phyloP scores from a whole-genome alignment of 73 alveolate genomes.

The Symbiodinium natans region DNA sequence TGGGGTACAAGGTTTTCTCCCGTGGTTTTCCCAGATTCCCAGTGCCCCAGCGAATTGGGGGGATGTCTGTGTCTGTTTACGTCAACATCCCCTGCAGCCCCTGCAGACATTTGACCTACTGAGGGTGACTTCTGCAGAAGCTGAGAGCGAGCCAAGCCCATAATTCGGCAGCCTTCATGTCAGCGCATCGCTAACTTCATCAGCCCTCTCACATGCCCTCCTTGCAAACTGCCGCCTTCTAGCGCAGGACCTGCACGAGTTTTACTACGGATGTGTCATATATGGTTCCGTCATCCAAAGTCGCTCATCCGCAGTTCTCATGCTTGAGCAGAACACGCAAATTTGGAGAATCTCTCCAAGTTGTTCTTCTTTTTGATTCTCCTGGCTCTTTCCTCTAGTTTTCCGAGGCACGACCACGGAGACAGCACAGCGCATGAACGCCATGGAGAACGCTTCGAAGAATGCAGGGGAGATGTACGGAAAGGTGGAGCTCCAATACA shows the following conservation, averaged over 20 bases:
- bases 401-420: constrained; percentile 94
- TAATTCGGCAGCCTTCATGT: too few relatives aligned
- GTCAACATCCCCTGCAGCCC: too few relatives aligned
- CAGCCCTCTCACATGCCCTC: too few relatives aligned
- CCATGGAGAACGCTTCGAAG: constrained; percentile 98
- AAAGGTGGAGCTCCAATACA: constrained; percentile 96
- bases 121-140: too few relatives aligned
- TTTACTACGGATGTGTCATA: constrained; percentile 71
- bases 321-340: not conserved
- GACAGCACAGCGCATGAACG: constrained; percentile 97
- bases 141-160: too few relatives aligned
- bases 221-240: not conserved
- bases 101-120: too few relatives aligned
- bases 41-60: too few relatives aligned
- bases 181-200: too few relatives aligned
- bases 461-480: constrained; percentile 98
- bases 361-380: not conserved
- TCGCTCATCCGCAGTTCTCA: not conserved
- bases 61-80: too few relatives aligned
- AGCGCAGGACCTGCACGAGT: constrained; percentile 85
- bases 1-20: too few relatives aligned
- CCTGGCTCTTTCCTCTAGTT: not conserved
- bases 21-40: too few relatives aligned
- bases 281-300: constrained; percentile 37
- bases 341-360: not conserved